These are phyloP conservation scores for Penicillium lividum DNA, from an alignment of 495 filamentous ascomycete species.

Conservation along the genomic window DNA sequence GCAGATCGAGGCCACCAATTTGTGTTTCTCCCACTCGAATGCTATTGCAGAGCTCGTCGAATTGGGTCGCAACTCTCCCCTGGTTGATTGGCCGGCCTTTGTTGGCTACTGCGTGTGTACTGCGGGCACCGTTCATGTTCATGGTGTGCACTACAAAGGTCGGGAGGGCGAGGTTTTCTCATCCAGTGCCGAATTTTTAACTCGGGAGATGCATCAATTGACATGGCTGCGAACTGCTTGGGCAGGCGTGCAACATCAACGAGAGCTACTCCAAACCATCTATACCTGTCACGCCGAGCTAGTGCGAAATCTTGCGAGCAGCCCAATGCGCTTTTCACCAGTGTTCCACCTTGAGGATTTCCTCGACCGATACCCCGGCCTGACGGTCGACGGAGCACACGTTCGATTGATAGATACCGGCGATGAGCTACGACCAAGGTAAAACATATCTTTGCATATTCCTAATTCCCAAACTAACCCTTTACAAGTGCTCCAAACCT, in stretches of 20 bases:
- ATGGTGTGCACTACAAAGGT: conserved; percentile 76
- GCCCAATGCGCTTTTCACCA: conserved; percentile 67
- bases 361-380: conserved; percentile 71
- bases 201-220: conserved; percentile 76
- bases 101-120: conserved; percentile 81
- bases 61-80: conserved; percentile 61
- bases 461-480: background rate
- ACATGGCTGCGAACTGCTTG: conserved; percentile 70
- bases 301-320: conserved; percentile 66
- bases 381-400: conserved; percentile 54
- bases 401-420: conserved; percentile 56
- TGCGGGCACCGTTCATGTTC: conserved; percentile 81
- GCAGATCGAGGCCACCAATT: conserved; percentile 85
- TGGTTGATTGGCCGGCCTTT: conserved; percentile 80
- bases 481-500: conserved; percentile 4
- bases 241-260: conserved; percentile 77
- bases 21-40: conserved; percentile 85
- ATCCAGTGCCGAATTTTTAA: conserved; percentile 68
- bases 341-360: conserved; percentile 86
- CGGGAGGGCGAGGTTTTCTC: conserved; percentile 64
- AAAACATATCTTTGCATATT: conserved; percentile 9
- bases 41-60: conserved; percentile 82
- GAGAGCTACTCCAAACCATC: conserved; percentile 71
- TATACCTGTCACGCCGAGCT: conserved; percentile 73
- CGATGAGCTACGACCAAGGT: conserved; percentile 51